Base-by-base conservation (phyloP, 371 early-diverging fungal species). In the Funneliformis caledonium region DNA sequence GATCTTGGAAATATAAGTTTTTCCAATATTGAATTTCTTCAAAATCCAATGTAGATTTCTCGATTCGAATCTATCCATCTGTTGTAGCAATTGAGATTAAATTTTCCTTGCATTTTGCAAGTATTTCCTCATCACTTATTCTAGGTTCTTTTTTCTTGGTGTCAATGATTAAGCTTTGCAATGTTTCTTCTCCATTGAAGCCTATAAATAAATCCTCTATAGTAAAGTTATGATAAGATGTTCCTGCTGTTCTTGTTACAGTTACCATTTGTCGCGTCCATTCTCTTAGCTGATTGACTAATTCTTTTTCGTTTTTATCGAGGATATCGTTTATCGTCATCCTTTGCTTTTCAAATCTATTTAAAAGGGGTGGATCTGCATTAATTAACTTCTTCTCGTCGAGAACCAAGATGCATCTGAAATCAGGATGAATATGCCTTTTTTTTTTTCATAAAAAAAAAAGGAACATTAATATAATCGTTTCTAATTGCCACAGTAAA, bases 331-430 rank as follows among this genome's bases (percentile, higher is more conserved):
- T 48, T 22, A 72, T 73, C 1, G 42, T 64, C 37, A 80, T 19
- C 64, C 62, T 73, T 33, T 80, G 80, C 42, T 80, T 80, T 76
- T 72, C 73, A n/a, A 80, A 80, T 42, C 77, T 26, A 47, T 76
- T 76, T 7, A 76, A 33, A 37, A 76, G 61, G 5, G 64, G 64
- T 8, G 80, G 74, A 56, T 80, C 80, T 12, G 80, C 80, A 9
- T 33, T 19, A 10, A 74, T 33, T 37, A 80, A 19, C 12, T 42
- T 62, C 10, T 26, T 78, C 50, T 80, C 74, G 33, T 80, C 80
- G 12, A 80, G 26, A 8, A 80, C 50, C 47, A 74, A 31, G 10
- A 80, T 60, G 42, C 80, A 80, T 4, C 78, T 78, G 42, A 80
- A 80, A 50, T 78, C 64, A 2, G 19, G n/a, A 42, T 80, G 72